phyloP scores from a whole-genome alignment of 2,329 filamentous ascomycete species.

The Zymoseptoria passerinii region DNA sequence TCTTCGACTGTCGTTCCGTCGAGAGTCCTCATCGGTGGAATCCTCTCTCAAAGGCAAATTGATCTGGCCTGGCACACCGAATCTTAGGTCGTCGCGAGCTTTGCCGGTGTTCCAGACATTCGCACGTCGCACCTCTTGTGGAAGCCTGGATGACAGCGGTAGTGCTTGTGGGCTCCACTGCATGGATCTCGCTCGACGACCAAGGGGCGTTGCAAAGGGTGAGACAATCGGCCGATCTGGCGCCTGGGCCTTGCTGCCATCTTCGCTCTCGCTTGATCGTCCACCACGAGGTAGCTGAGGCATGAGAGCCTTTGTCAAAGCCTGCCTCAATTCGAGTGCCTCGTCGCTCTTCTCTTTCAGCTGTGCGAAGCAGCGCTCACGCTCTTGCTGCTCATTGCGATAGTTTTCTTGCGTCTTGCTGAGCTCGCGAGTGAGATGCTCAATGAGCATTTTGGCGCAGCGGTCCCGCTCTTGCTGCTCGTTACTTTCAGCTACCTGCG shows the following conservation, averaged over 20 bases:
- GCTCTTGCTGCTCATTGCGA: neutral
- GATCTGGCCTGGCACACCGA: constrained; percentile 4
- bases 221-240: neutral
- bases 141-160: constrained; percentile 4
- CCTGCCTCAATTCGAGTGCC: constrained; percentile 8
- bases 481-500: constrained; percentile 12
- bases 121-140: constrained; percentile 9
- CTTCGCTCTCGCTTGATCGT: neutral
- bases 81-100: constrained; percentile 2
- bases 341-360: constrained; percentile 7
- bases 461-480: constrained; percentile 9
- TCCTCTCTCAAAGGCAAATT: neutral
- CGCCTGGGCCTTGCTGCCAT: neutral
- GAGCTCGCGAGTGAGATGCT: constrained; percentile 3
- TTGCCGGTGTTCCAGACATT: constrained; percentile 6
- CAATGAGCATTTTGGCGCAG: constrained; percentile 12
- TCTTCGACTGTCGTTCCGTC: neutral
- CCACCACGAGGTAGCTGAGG: neutral
- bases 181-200: neutral
- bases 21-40: too few relatives aligned
- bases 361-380: too few relatives aligned
- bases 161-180: constrained; percentile 12
- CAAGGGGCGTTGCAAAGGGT: constrained; percentile 9
- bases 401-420: neutral
- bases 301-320: constrained; percentile 8